Conservation (phyloP, 805 yeast species). For the Clavispora carvajalis region DNA sequence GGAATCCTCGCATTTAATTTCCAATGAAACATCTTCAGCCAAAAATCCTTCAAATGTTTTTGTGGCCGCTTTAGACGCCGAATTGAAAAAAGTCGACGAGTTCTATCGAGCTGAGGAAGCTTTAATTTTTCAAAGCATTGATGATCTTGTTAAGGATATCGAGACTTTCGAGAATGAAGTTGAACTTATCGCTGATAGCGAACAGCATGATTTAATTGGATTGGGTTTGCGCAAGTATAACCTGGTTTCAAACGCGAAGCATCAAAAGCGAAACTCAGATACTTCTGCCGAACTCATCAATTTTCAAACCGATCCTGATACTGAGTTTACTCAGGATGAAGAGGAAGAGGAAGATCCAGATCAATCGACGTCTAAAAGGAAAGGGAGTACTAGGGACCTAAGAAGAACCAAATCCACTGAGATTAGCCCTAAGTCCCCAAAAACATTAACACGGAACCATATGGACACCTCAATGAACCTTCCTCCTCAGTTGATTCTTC, state of each 20-base stretch:
- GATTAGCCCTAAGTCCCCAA: slow-evolving; percentile 33
- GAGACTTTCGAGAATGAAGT: slow-evolving; percentile 50
- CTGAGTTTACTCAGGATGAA: slow-evolving; percentile 28
- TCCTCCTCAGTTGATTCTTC: slow-evolving; percentile 15
- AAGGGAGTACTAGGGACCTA: slow-evolving; percentile 1
- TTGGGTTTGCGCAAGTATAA: neutral
- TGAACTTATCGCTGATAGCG: slow-evolving; percentile 4
- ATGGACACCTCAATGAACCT: slow-evolving; percentile 4
- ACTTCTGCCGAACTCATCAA: slow-evolving; percentile 15
- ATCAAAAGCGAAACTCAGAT: slow-evolving; percentile 13
- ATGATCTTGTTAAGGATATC: slow-evolving; percentile 55
- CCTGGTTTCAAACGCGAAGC: neutral
- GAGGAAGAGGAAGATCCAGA: slow-evolving; percentile 8
- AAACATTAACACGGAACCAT: slow-evolving; percentile 20
- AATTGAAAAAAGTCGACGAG: slow-evolving; percentile 66
- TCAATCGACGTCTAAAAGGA: slow-evolving; percentile 1
- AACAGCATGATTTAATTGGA: neutral
- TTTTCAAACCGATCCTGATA: slow-evolving; percentile 28
- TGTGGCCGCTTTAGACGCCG: slow-evolving; percentile 67
- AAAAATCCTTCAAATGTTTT: slow-evolving; percentile 56
- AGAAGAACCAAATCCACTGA: slow-evolving; percentile 26
- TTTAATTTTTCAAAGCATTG: slow-evolving; percentile 48
- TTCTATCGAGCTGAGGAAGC: slow-evolving; percentile 69
- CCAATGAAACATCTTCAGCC: slow-evolving; percentile 20
- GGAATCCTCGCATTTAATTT: slow-evolving; percentile 25